Percentiles rank a stretch among this genome's conserved stretches.
These are phyloP conservation scores for Podospora fimiseda DNA, from an alignment of 495 filamentous ascomycete species.

Conservation along the genomic window DNA sequence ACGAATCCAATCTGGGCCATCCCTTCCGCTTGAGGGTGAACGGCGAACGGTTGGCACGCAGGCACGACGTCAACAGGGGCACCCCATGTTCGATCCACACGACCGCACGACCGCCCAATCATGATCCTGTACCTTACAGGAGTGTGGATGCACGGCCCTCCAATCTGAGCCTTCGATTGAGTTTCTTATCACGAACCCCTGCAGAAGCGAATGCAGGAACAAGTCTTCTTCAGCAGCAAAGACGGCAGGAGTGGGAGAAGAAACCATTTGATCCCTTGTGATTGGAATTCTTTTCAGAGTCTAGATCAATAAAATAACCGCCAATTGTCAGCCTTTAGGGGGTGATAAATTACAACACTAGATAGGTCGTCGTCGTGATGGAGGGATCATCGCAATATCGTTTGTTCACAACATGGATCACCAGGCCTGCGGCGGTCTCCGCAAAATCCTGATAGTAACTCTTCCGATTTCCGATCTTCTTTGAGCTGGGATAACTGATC, in stretches of 20 bases:
- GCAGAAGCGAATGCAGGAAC: slow-evolving; percentile 3
- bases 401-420: neutral
- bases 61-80: neutral
- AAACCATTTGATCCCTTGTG: neutral
- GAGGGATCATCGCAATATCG: neutral
- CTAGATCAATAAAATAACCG: no score
- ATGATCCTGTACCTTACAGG: slow-evolving; percentile 1
- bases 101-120: neutral
- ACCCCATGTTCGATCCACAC: neutral
- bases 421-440: neutral
- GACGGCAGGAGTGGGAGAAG: neutral
- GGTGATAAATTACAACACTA: no score
- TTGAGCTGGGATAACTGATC: no score
- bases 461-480: neutral
- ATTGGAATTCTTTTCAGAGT: neutral
- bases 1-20: neutral
- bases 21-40: slow-evolving; percentile 1
- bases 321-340: no score
- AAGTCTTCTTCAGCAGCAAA: neutral
- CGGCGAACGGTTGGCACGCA: neutral
- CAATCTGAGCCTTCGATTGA: neutral
- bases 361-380: neutral
- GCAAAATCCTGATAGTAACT: neutral
- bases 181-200: neutral
- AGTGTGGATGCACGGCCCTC: neutral